Evolutionary conservation across 805 yeast genomes (phyloP), one percentile per base, ranked within the genome.

Genomic region (Starmera dryadoides): DNA sequence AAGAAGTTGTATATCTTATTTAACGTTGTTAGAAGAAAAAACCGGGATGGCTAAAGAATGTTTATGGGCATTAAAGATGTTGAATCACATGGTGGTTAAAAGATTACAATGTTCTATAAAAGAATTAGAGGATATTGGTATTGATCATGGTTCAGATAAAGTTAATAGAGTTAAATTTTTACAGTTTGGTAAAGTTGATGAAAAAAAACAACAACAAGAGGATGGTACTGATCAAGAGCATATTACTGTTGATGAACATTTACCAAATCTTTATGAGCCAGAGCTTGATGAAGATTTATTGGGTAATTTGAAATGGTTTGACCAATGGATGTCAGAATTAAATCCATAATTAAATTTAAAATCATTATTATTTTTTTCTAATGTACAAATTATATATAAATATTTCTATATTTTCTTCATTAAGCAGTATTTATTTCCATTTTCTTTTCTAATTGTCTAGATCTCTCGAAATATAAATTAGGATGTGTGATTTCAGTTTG

Each of bases 391-490:
- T 28, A 28, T 6, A 28, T 28, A 28, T 7, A 28, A 14, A 28
- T 28, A 28, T 11, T 14, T 28, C 6, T 28, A 28, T 28, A 11
- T 7, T 6, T n/a, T n/a, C n/a, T n/a, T n/a, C n/a, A n/a, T 20
- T 7, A 30, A 23, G 29, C 35, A 31, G 19, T 5, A 16, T 9
- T n/a, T 8, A 18, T 11, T 31, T 42, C 45, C 40, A 39, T 46
- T 35, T 52, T 57, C 42, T 62, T 62, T 38, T 73, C 80, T 42
- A 78, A 61, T 45, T 77, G 78, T 46, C 81, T 66, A 21, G 86
- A 77, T 50, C 94, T 71, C 46, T 84, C 91, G 56, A 82, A 91
- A 62, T 88, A 93, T 45, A 82, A 71, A 55, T 89, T 88, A 5
- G 98, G 98, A 63, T 88, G 95, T 15, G 75, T 75, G 40, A 91